phyloP scores from a whole-genome alignment of 192 early-diverging fungal genomes.

The Entomortierella beljakovae region DNA sequence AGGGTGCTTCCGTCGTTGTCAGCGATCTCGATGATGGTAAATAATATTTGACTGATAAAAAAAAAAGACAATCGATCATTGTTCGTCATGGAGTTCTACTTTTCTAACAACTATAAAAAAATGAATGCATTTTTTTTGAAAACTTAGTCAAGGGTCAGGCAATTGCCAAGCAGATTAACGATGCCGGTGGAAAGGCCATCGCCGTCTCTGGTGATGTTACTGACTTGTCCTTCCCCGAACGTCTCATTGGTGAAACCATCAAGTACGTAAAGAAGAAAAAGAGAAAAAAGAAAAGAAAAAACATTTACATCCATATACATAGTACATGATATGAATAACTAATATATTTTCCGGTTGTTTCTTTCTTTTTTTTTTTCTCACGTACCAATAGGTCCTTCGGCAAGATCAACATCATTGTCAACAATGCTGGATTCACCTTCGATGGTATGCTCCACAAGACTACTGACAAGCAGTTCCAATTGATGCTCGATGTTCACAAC shows the following conservation, averaged over 20 bases:
- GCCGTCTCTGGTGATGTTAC: slow-evolving; percentile 74
- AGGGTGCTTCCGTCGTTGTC: slow-evolving; percentile 92
- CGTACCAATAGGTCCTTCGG: slow-evolving; percentile 67
- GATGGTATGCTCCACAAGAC: slow-evolving; percentile 94
- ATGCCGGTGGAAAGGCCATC: slow-evolving; percentile 88
- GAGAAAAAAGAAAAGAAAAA: neutral
- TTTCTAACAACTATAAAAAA: neutral
- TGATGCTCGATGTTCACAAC: slow-evolving; percentile 80
- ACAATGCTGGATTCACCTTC: slow-evolving; percentile 97
- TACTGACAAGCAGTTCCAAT: slow-evolving; percentile 94
- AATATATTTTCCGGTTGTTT: neutral
- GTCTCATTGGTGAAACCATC: slow-evolving; percentile 65
- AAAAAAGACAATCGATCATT: neutral
- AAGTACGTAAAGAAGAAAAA: slow-evolving; percentile 41
- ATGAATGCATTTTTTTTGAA: neutral
- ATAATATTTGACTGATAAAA: neutral
- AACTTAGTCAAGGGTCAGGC: slow-evolving; percentile 71
- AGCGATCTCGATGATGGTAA: slow-evolving; percentile 87
- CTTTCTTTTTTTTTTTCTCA: neutral
- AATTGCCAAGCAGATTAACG: slow-evolving; percentile 88
- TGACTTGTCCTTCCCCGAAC: slow-evolving; percentile 66
- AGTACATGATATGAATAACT: neutral
- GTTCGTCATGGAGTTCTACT: neutral
- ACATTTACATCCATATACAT: neutral
- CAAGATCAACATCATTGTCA: slow-evolving; percentile 87